Conservation (phyloP, 2,329 filamentous ascomycete species). For the Colletotrichum costaricense region DNA sequence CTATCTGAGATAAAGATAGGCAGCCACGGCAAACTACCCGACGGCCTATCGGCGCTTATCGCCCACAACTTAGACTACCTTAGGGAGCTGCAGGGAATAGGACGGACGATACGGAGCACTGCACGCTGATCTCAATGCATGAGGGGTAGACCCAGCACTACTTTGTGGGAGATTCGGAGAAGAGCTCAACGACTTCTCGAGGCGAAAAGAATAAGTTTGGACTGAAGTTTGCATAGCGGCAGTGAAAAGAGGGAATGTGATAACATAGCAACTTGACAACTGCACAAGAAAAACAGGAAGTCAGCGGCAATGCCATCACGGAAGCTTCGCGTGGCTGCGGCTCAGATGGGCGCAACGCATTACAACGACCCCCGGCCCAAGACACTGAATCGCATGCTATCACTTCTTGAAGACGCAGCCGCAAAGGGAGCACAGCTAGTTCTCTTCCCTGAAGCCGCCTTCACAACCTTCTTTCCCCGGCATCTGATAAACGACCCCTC, state of each 20-base stretch:
- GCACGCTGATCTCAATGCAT: neutral
- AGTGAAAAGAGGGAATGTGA: no score
- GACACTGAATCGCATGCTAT: slow-evolving; percentile 60
- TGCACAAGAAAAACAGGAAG: neutral
- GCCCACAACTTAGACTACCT: neutral
- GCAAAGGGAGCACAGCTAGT: slow-evolving; percentile 58
- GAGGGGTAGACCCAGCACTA: neutral
- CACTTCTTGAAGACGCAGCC: slow-evolving; percentile 58
- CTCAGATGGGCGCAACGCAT: slow-evolving; percentile 61
- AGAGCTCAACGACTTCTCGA: neutral
- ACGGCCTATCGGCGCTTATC: slow-evolving; percentile 27
- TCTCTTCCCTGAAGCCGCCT: slow-evolving; percentile 64
- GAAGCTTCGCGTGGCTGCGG: slow-evolving; percentile 56
- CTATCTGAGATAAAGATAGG: slow-evolving; percentile 17
- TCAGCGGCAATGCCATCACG: slow-evolving; percentile 4
- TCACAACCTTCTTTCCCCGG: slow-evolving; percentile 68
- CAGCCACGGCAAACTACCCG: neutral
- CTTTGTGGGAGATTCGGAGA: neutral
- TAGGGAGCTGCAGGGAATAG: neutral
- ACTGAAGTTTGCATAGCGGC: neutral
- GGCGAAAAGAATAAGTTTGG: neutral
- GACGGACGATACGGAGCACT: neutral
- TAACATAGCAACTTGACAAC: neutral
- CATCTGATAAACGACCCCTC: slow-evolving; percentile 56
- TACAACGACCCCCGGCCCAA: slow-evolving; percentile 50